Percentiles rank a stretch among this genome's conserved stretches.
These are phyloP conservation scores for Trichoderma parareesei DNA, from an alignment of 495 filamentous ascomycete genomes.

Conservation along the genomic window DNA sequence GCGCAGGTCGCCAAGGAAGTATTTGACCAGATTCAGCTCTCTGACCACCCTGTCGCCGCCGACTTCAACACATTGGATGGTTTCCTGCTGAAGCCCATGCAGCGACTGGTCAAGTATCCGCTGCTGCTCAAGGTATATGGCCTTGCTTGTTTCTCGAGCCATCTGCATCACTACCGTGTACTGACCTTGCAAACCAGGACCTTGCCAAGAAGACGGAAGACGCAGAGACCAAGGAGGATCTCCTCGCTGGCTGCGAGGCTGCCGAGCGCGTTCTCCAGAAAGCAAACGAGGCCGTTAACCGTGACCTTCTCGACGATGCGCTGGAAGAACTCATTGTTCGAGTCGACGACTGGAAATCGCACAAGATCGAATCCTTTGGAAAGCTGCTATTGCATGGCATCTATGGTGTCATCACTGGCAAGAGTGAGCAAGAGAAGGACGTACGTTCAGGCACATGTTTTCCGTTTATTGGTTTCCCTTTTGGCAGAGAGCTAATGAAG, in stretches of 20 bases:
- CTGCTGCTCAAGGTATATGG: constrained; percentile 69
- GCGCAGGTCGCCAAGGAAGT: constrained; percentile 51
- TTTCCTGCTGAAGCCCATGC: constrained; percentile 94
- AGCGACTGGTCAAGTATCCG: constrained; percentile 90
- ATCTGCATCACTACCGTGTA: background rate
- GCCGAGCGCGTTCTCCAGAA: constrained; percentile 68
- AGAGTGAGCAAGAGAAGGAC: constrained; percentile 76
- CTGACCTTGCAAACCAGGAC: constrained; percentile 48
- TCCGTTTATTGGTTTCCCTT: background rate
- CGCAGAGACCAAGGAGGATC: constrained; percentile 56
- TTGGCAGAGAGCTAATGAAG: constrained; percentile 15
- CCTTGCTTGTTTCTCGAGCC: background rate
- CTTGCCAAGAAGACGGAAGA: constrained; percentile 74
- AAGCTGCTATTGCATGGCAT: constrained; percentile 84
- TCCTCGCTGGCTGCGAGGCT: constrained; percentile 62
- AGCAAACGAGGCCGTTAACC: constrained; percentile 84
- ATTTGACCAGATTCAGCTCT: constrained; percentile 51
- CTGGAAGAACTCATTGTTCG: constrained; percentile 68
- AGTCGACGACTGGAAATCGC: constrained; percentile 98
- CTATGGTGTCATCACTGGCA: constrained; percentile 86
- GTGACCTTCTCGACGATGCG: constrained; percentile 71
- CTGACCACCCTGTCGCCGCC: constrained; percentile 47
- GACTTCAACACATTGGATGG: constrained; percentile 65
- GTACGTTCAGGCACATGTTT: constrained; percentile 40
- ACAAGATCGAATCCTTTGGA: constrained; percentile 83